Conservation (phyloP, 352 stramenopile species). For the Thraustochytrium sp. region DNA sequence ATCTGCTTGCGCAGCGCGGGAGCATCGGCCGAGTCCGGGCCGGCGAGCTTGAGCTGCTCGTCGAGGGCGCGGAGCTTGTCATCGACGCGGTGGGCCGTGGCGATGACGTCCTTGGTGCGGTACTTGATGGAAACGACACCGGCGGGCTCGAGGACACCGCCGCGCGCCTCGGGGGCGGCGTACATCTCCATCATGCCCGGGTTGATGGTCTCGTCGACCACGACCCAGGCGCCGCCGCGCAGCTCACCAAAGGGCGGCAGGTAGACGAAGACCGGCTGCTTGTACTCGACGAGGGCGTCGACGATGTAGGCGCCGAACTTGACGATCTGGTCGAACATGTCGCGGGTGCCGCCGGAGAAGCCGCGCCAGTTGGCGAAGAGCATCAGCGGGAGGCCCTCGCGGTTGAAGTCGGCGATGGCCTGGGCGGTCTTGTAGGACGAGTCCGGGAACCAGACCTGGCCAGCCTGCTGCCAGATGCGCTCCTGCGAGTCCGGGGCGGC, state of each 20-base stretch:
- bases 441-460: conserved; percentile 99
- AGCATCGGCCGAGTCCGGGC: conserved; percentile 17
- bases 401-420: conserved; percentile 98
- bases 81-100: conserved; percentile 94
- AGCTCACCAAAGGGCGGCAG: conserved; percentile 98
- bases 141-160: conserved; percentile 96
- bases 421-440: conserved; percentile 99
- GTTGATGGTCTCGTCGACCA: conserved; percentile 99
- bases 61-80: conserved; percentile 78
- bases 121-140: conserved; percentile 99
- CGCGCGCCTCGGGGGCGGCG: conserved; percentile 80
- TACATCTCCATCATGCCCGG: conserved; percentile 99
- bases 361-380: conserved; percentile 99
- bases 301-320: conserved; percentile 99
- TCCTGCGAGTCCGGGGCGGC: conserved; percentile 92
- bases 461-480: conserved; percentile 91
- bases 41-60: conserved; percentile 27
- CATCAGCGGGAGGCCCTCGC: conserved; percentile 97
- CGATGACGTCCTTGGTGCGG: conserved; percentile 90
- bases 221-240: conserved; percentile 96
- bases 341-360: conserved; percentile 97
- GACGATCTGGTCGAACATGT: conserved; percentile 99
- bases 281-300: conserved; percentile 95
- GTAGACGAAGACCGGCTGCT: conserved; percentile 99
- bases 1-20: conserved; percentile 78